Evolutionary conservation across 108 stramenopile genomes (phyloP).

Genomic region (Cyclotella distinguenda): DNA sequence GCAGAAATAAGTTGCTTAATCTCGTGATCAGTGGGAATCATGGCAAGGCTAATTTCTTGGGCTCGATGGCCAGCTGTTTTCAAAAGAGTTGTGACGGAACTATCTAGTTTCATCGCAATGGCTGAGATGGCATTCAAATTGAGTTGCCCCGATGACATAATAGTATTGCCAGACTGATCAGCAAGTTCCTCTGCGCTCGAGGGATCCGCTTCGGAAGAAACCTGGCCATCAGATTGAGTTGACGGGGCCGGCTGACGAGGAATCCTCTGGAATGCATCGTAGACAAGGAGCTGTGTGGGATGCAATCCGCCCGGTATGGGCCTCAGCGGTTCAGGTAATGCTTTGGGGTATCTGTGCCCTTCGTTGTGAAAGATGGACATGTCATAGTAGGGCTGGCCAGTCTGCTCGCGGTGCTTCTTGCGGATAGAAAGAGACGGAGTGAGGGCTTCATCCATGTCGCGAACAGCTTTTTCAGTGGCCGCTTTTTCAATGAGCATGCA

Average conservation of each 20-base stretch:
- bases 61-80: constrained; percentile 80
- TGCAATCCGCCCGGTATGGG: constrained; percentile 93
- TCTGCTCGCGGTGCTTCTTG: constrained; percentile 83
- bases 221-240: constrained; percentile 19
- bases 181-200: not conserved
- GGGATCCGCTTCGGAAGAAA: constrained; percentile 3
- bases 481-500: constrained; percentile 99
- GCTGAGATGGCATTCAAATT: constrained; percentile 70
- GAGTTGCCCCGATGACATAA: constrained; percentile 41
- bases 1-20: constrained; percentile 85
- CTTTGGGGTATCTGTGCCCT: constrained; percentile 83
- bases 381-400: constrained; percentile 91
- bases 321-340: constrained; percentile 90
- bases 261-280: constrained; percentile 94
- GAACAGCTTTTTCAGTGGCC: constrained; percentile 96
- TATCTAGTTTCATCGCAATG: constrained; percentile 77
- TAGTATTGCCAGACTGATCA: constrained; percentile 1
- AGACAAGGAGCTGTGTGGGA: constrained; percentile 90
- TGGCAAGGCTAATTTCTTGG: constrained; percentile 77
- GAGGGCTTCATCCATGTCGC: constrained; percentile 93
- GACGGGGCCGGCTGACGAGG: constrained; percentile 77
- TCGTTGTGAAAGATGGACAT: constrained; percentile 88
- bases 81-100: constrained; percentile 70
- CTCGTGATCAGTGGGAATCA: constrained; percentile 92
- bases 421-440: constrained; percentile 65